These are phyloP conservation scores for Vigna mungo DNA, from an alignment of 306 rosid genomes.

Conservation along the genomic window DNA sequence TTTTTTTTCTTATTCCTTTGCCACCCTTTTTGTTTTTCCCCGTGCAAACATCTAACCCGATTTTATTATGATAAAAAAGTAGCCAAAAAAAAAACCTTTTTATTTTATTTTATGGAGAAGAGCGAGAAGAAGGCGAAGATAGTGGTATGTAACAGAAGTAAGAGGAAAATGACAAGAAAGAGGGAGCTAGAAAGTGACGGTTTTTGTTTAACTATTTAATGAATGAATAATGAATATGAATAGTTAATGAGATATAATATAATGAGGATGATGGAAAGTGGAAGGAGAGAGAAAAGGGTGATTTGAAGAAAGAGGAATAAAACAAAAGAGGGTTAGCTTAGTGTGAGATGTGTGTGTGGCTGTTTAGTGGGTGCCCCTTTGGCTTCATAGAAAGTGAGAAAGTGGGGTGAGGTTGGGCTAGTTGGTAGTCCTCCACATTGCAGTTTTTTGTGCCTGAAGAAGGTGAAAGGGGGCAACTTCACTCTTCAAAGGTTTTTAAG, in stretches of 20 bases:
- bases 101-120: no score
- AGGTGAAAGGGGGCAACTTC: not conserved
- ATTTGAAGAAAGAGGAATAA: slow-evolving; percentile 45
- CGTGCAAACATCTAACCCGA: slow-evolving; percentile 45
- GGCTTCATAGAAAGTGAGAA: slow-evolving; percentile 37
- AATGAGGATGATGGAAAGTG: slow-evolving; percentile 37
- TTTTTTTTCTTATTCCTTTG: slow-evolving; percentile 9
- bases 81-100: not conserved
- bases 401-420: slow-evolving; percentile 12
- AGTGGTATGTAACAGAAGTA: not conserved
- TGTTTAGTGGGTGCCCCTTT: slow-evolving; percentile 31
- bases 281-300: slow-evolving; percentile 43
- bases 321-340: slow-evolving; percentile 42
- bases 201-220: slow-evolving; percentile 4
- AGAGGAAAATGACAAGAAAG: slow-evolving; percentile 59
- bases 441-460: slow-evolving; percentile 6
- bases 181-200: slow-evolving; percentile 43
- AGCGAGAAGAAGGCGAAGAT: not conserved
- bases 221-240: not conserved
- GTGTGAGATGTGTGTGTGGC: not conserved
- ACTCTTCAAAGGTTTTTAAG: slow-evolving; percentile 16
- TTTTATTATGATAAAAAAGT: not conserved
- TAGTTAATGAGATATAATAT: not conserved
- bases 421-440: slow-evolving; percentile 7
- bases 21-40: slow-evolving; percentile 45